Conservation (phyloP, 2,329 filamentous ascomycete genomes). For the Didymellaceae sp. region DNA sequence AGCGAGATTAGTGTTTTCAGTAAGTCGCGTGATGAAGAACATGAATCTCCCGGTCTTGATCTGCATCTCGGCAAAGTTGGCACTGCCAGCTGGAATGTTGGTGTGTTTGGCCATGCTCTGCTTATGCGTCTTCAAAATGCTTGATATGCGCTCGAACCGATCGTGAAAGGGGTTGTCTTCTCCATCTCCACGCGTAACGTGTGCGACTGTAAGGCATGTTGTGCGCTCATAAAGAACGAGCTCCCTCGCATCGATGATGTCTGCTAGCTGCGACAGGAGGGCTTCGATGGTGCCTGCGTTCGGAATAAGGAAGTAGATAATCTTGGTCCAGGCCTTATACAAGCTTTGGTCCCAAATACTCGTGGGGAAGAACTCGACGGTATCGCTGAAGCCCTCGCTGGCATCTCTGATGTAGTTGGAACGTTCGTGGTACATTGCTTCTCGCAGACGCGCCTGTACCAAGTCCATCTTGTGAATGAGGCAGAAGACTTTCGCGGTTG, state of each 20-base stretch:
- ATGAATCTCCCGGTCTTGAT: slow-evolving; percentile 84
- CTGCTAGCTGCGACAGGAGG: slow-evolving; percentile 80
- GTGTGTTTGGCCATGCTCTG: slow-evolving; percentile 77
- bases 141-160: slow-evolving; percentile 91
- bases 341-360: slow-evolving; percentile 99
- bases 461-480: slow-evolving; percentile 99
- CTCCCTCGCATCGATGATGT: slow-evolving; percentile 90
- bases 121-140: slow-evolving; percentile 99
- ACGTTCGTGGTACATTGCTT: slow-evolving; percentile 83
- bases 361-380: slow-evolving; percentile 85
- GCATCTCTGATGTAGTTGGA: slow-evolving; percentile 78
- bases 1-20: slow-evolving; percentile 96
- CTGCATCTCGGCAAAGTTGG: slow-evolving; percentile 82
- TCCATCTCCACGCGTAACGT: slow-evolving; percentile 79
- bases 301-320: slow-evolving; percentile 97
- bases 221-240: slow-evolving; percentile 93
- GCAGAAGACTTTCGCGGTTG: slow-evolving; percentile 83
- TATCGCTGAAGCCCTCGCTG: slow-evolving; percentile 69
- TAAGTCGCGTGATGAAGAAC: slow-evolving; percentile 93
- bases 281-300: slow-evolving; percentile 88
- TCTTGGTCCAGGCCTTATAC: slow-evolving; percentile 97
- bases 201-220: slow-evolving; percentile 95
- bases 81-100: slow-evolving; percentile 78
- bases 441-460: slow-evolving; percentile 78
- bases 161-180: slow-evolving; percentile 86